Evolutionary conservation across 441 rosid genomes (phyloP).

Genomic region (Brassica hybrid): DNA sequence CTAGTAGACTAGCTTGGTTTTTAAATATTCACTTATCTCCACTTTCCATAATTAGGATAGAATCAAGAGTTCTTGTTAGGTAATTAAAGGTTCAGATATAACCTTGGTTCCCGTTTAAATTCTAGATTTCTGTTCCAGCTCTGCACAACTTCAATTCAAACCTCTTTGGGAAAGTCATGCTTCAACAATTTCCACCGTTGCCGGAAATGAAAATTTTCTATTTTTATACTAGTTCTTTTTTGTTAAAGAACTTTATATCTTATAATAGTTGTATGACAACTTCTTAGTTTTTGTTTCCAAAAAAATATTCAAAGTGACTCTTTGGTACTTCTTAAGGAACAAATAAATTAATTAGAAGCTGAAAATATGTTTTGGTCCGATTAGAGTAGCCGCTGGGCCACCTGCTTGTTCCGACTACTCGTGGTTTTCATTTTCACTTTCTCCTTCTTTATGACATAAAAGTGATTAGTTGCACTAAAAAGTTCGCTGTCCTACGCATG

Average conservation of each 20-base stretch:
- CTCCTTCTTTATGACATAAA: conserved; percentile 17
- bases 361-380: conserved; percentile 19
- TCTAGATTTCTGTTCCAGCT: background rate
- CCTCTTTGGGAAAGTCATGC: background rate
- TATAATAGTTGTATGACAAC: background rate
- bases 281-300: background rate
- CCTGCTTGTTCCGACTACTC: conserved; percentile 33
- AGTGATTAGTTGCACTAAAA: conserved; percentile 27
- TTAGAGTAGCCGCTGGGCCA: conserved; percentile 33
- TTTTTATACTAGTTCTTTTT: background rate
- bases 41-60: background rate
- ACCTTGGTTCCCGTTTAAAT: background rate
- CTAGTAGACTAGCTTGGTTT: background rate
- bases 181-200: conserved; percentile 1
- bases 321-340: conserved; percentile 33
- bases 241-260: conserved; percentile 15
- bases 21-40: background rate
- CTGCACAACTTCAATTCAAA: no score
- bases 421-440: conserved; percentile 23
- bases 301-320: conserved; percentile 27
- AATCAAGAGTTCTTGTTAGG: background rate
- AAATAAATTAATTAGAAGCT: background rate
- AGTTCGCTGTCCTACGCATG: conserved; percentile 39
- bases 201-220: conserved; percentile 10
- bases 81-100: background rate